Base-by-base conservation (phyloP, 306 rosid species). In the Sindora glabra region DNA sequence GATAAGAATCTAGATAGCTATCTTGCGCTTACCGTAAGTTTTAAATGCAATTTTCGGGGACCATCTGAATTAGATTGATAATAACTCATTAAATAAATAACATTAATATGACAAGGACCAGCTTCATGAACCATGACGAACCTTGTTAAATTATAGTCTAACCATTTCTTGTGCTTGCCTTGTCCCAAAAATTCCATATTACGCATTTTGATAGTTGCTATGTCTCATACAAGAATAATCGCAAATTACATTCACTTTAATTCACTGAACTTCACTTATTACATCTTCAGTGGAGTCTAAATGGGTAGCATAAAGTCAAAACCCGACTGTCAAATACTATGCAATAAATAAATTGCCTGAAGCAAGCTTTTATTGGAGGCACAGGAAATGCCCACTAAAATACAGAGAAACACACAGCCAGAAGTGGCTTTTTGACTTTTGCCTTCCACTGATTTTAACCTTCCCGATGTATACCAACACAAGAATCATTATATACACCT, bases 321-420 rank as follows among this genome's bases (percentile, higher is more conserved):
- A n/a, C n/a, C n/a, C n/a, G n/a, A n/a, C n/a, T n/a, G n/a, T n/a
- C n/a, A n/a, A n/a, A n/a, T n/a, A n/a, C n/a, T n/a, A n/a, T n/a
- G n/a, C n/a, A n/a, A n/a, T n/a, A n/a, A n/a, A n/a, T n/a, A n/a
- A n/a, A n/a, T n/a, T n/a, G n/a, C n/a, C n/a, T n/a, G n/a, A n/a
- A n/a, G n/a, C 30, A 48, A 65, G 60, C 48, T 67, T n/a, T 65
- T 65, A 45, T 56, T 52, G 50, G 56, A 29, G 23, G 39, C 41
- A 65, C 56, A 67, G 14, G 69, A 40, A 48, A 64, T 44, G 30
- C 18, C 33, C 39, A 58, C 34, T 37, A 49, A 22, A 63, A 49
- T 29, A 41, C 52, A 41, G 23, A 41, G 23, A 40, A 44, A 36
- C 56, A 45, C 3, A 52, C 7, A 39, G 46, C 67, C 74, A 48